These are phyloP conservation scores for Staphylotrichum longicolle DNA, from an alignment of 495 filamentous ascomycete species.

Conservation along the genomic window DNA sequence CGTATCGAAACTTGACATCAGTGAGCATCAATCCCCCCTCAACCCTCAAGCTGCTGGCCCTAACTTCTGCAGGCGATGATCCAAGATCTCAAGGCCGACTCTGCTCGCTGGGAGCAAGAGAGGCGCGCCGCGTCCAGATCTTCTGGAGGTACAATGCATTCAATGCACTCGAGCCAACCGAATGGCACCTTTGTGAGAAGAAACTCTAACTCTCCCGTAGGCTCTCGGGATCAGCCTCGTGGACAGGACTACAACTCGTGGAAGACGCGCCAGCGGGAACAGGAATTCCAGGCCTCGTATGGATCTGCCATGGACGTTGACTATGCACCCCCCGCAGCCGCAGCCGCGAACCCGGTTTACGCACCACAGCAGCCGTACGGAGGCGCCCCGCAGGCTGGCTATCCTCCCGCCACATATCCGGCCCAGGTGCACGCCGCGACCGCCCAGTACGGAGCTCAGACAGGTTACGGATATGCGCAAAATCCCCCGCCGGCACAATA, in stretches of 20 bases:
- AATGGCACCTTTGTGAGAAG: conserved; percentile 53
- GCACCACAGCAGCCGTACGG: conserved; percentile 20
- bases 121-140: conserved; percentile 49
- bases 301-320: conserved; percentile 34
- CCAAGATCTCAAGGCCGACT: conserved; percentile 79
- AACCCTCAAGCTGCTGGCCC: conserved; percentile 2
- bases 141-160: conserved; percentile 57
- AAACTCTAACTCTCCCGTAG: conserved; percentile 57
- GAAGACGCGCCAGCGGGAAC: conserved; percentile 32
- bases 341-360: conserved; percentile 17
- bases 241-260: conserved; percentile 35
- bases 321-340: conserved; percentile 17
- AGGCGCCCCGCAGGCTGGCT: conserved; percentile 22
- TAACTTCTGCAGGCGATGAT: conserved; percentile 69
- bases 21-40: conserved; percentile 51
- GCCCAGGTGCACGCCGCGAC: conserved; percentile 22
- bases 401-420: conserved; percentile 27
- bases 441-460: conserved; percentile 25
- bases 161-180: conserved; percentile 51
- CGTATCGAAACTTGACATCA: conserved; percentile 81
- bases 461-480: conserved; percentile 24
- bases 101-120: conserved; percentile 75
- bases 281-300: conserved; percentile 24
- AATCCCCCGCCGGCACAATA: conserved; percentile 30
- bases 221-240: conserved; percentile 38